A percentile compares a stretch with the other conserved stretches of the same genome.
Conservation (phyloP, 1,139 yeast genomes). For the Wickerhamomyces sp. region DNA sequence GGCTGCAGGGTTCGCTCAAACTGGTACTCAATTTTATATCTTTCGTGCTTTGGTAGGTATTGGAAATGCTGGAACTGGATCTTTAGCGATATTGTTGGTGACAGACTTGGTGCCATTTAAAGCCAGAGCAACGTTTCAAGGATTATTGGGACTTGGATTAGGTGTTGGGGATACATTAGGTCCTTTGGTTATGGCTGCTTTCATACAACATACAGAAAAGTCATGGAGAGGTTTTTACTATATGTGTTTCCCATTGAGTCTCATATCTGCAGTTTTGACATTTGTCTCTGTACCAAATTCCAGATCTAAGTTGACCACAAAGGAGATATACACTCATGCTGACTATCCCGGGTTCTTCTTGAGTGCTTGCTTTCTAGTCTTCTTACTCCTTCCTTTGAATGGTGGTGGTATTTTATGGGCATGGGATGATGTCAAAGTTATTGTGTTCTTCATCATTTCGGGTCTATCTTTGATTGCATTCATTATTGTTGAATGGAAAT, state of each 20-base stretch:
- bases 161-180: conserved; percentile 11
- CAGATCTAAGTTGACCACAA: conserved; percentile 1
- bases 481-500: conserved; percentile 41
- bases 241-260: conserved; percentile 37
- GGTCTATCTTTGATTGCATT: conserved; percentile 35
- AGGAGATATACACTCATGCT: conserved; percentile 36
- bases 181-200: conserved; percentile 7
- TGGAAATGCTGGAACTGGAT: conserved; percentile 10
- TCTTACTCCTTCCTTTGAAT: conserved; percentile 41
- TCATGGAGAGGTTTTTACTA: conserved; percentile 47
- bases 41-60: conserved; percentile 3
- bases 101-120: conserved; percentile 5
- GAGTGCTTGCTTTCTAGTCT: conserved; percentile 37
- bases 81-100: conserved; percentile 8
- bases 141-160: conserved; percentile 7
- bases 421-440: conserved; percentile 45
- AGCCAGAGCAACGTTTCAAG: conserved; percentile 8
- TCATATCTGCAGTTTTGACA: conserved; percentile 19
- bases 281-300: conserved; percentile 3
- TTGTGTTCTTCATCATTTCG: conserved; percentile 40
- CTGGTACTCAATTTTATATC: conserved; percentile 11
- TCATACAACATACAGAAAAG: conserved; percentile 20
- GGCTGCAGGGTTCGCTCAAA: conserved; percentile 27
- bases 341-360: conserved; percentile 44
- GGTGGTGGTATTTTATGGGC: conserved; percentile 46